These are phyloP conservation scores for Orbilia ellipsospora DNA, from an alignment of 2,329 filamentous ascomycete genomes.

Conservation along the genomic window DNA sequence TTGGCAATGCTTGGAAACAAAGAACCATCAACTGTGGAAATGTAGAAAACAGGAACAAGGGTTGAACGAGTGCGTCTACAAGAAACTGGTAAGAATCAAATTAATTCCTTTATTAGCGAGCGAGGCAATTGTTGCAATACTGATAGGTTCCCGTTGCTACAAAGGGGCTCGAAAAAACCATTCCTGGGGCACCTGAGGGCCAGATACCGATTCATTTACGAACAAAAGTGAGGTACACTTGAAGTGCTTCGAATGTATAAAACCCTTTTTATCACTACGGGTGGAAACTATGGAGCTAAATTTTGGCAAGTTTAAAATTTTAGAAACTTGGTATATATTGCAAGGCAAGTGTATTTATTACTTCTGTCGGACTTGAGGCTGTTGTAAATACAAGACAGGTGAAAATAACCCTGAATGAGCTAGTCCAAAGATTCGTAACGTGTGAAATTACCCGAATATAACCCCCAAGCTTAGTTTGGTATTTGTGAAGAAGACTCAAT, in stretches of 20 bases:
- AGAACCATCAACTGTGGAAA: conserved; percentile 98
- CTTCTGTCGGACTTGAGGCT: conserved; percentile 1
- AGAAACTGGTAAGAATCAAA: conserved; percentile 80
- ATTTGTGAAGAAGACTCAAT: conserved; percentile 61
- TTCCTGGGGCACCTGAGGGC: conserved; percentile 77
- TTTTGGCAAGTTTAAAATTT: neutral
- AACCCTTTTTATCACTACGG: too few species aligned
- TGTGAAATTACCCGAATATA: neutral
- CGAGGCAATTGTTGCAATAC: neutral
- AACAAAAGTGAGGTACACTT: conserved; percentile 46
- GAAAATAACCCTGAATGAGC: conserved; percentile 7
- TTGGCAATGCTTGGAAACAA: conserved; percentile 95
- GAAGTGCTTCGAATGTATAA: neutral
- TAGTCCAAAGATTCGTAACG: neutral
- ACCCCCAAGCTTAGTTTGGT: neutral
- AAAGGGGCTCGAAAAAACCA: conserved; percentile 82
- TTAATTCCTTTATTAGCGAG: neutral
- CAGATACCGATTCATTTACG: conserved; percentile 77
- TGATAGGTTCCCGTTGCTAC: conserved; percentile 1
- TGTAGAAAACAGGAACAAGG: conserved; percentile 88
- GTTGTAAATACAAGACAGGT: conserved; percentile 37
- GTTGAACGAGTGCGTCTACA: conserved; percentile 93
- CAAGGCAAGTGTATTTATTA: conserved; percentile 29
- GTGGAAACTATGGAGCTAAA: neutral
- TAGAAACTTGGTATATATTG: too few species aligned